phyloP scores from a whole-genome alignment of 768 basidiomycete species.

The Gelatoporia subvermispora region DNA sequence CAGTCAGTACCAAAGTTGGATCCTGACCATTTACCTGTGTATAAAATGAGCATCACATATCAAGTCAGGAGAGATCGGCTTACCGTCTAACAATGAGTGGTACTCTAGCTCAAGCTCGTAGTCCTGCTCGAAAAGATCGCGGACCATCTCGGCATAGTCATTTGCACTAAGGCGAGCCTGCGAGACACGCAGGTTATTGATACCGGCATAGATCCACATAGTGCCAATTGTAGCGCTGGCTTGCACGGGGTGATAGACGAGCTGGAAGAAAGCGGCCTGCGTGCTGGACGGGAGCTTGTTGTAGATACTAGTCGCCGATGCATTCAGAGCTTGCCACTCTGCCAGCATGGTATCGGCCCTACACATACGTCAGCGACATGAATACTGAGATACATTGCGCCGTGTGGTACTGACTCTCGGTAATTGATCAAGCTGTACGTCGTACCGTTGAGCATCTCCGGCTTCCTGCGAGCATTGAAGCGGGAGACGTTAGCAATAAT shows the following conservation, averaged over 20 bases:
- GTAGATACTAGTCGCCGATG: conserved; percentile 50
- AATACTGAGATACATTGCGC: background rate
- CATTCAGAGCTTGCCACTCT: conserved; percentile 44
- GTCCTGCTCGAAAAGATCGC: conserved; percentile 55
- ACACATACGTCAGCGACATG: background rate
- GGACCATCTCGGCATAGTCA: conserved; percentile 47
- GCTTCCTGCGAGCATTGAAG: conserved; percentile 58
- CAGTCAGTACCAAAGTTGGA: conserved; percentile 28
- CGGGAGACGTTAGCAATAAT: conserved; percentile 54
- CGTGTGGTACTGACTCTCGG: conserved; percentile 47
- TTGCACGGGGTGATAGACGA: conserved; percentile 61
- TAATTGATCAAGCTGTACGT: conserved; percentile 64
- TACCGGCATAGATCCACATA: conserved; percentile 55
- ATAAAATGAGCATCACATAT: background rate
- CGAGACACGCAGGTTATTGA: conserved; percentile 55
- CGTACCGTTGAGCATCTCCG: conserved; percentile 57
- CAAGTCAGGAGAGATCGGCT: conserved; percentile 8
- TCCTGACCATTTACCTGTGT: conserved; percentile 61
- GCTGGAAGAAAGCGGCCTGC: conserved; percentile 64
- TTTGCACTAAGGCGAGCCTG: conserved; percentile 65
- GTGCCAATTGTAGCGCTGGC: conserved; percentile 54
- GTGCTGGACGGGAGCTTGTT: conserved; percentile 40
- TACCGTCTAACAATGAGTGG: conserved; percentile 51
- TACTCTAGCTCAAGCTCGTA: conserved; percentile 58
- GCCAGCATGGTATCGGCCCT: conserved; percentile 56